Conservation (phyloP, 192 early-diverging fungal species). For the Rhizophagus clarus region DNA sequence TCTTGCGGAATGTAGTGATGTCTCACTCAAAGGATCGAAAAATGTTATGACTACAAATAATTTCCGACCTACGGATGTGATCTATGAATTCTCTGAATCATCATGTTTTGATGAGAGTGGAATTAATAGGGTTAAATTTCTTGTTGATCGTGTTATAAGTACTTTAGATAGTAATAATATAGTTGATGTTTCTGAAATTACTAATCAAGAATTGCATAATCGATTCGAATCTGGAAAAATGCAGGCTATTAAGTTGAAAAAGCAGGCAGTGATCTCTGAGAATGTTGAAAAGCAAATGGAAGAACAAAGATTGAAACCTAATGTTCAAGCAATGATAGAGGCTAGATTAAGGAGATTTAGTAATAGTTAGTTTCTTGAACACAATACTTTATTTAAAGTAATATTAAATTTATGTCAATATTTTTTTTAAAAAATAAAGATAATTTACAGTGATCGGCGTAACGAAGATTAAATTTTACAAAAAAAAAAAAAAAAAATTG, state of each 20-base stretch:
- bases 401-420: neutral
- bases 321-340: conserved; percentile 1
- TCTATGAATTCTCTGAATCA: neutral
- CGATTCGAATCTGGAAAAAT: neutral
- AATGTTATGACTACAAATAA: neutral
- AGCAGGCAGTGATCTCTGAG: neutral
- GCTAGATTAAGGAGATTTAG: conserved; percentile 4
- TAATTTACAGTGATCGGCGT: too few relatives aligned
- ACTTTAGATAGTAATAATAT: neutral
- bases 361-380: neutral
- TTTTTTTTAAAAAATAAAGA: too few relatives aligned
- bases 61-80: neutral
- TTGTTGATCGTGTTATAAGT: neutral
- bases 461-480: too few relatives aligned
- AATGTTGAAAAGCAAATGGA: conserved; percentile 4
- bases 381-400: too few relatives aligned
- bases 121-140: neutral
- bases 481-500: too few relatives aligned
- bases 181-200: neutral
- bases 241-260: neutral
- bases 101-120: neutral
- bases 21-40: neutral
- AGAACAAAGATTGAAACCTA: neutral
- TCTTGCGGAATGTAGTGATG: neutral
- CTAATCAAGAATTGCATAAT: neutral